These are phyloP conservation scores for Lipomyces orientalis DNA, from an alignment of 805 yeast species.

Conservation along the genomic window DNA sequence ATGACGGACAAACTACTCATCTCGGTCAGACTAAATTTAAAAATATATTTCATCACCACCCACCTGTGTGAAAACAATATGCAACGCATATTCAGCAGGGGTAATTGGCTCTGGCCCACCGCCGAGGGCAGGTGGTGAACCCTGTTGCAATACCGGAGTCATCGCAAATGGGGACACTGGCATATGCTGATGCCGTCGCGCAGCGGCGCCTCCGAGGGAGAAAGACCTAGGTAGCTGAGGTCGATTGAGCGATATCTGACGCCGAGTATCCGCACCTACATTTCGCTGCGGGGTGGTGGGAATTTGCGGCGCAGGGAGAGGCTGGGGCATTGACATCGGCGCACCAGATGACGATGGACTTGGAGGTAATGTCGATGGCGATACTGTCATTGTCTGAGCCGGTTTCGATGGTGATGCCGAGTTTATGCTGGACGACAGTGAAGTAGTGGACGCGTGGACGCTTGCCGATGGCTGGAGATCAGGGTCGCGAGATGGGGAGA, in stretches of 20 bases:
- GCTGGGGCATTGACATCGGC: background rate
- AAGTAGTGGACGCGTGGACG: slow-evolving; percentile 9
- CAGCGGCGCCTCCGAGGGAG: slow-evolving; percentile 24
- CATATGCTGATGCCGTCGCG: slow-evolving; percentile 11
- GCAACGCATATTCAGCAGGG: slow-evolving; percentile 89
- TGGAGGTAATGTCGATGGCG: slow-evolving; percentile 9
- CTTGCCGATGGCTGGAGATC: background rate
- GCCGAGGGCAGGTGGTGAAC: background rate
- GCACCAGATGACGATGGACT: slow-evolving; percentile 12
- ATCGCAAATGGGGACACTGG: slow-evolving; percentile 8
- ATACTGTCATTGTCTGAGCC: slow-evolving; percentile 13
- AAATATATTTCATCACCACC: slow-evolving; percentile 9
- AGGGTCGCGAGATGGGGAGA: background rate
- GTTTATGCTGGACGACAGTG: slow-evolving; percentile 6
- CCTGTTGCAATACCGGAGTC: background rate
- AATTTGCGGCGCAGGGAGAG: background rate
- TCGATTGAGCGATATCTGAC: slow-evolving; percentile 16
- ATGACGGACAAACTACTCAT: slow-evolving; percentile 71
- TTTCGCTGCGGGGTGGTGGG: slow-evolving; percentile 8
- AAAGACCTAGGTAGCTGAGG: slow-evolving; percentile 31
- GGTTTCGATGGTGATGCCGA: slow-evolving; percentile 19
- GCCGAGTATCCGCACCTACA: slow-evolving; percentile 11
- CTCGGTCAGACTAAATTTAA: background rate
- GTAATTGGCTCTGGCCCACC: slow-evolving; percentile 58
- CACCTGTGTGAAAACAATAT: slow-evolving; percentile 85